Evolutionary conservation across 805 yeast species (phyloP), one percentile per base, ranked within the genome.

Genomic region (Maudiozyma pseudohumilis): DNA sequence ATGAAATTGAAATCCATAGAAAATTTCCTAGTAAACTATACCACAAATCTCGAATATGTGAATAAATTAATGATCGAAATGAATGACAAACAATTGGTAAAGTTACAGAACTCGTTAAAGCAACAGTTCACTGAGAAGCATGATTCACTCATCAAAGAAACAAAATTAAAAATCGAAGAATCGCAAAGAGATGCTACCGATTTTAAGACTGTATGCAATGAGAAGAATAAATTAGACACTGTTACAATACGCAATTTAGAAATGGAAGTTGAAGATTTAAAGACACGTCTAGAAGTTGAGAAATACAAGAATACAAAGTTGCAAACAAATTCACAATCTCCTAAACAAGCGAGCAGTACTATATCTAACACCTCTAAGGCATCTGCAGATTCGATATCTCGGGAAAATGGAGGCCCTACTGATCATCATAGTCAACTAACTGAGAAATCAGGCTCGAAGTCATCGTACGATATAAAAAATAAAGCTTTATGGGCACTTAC

Each of bases 1-100:
- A 64, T 72, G 44, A 68, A 75, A 40, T 54, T 80, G 38, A 61
- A 63, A 32, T 68, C 79, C 9, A 61, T 82, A 29, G 75, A 74
- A 25, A 62, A 59, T 18, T 80, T 78, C 46, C 53, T 81, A 41
- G 58, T 60, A 30, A 69, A 67, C 41, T 82, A 76, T 47, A 69
- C 53, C 3, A 42, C 54, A 1, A 53, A 53, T 38, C 34, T 59
- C 7, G 61, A 54, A 36, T 53, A 50, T 34, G 42, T 55, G 6
- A 55, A 53, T 34, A 55, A 56, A 34, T 37, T 50, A 13, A 49
- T 49, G 53, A 49, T 56, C n/a, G 62, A 56, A 35, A 48, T 51
- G 44, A 55, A 53, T 33, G 61, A 59, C 32, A 44, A 43, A 32
- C 53, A 50, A 29, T 38, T 59, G 24, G 47, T 50, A 3, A 49